Percentiles rank a stretch among this genome's conserved stretches.
Conservation (phyloP, 768 basidiomycete genomes). For the Pholiota conissans region DNA sequence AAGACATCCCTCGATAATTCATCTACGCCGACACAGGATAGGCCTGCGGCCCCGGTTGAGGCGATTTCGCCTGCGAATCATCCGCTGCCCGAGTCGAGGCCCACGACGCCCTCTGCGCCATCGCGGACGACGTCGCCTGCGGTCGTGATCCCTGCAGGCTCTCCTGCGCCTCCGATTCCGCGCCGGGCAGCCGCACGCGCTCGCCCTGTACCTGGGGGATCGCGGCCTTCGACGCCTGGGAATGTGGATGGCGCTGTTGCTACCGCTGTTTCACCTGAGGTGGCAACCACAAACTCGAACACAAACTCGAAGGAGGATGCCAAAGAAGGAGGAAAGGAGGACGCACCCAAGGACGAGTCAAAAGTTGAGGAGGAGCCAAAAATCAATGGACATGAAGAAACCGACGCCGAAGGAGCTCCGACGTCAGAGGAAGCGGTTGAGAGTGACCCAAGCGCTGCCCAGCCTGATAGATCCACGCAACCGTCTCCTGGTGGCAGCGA, state of each 20-base stretch:
- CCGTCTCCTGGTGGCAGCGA: slow-evolving; percentile 10
- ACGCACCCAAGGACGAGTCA: background rate
- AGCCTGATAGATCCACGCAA: background rate
- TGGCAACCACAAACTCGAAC: no score
- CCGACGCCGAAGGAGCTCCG: background rate
- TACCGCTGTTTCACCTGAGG: background rate
- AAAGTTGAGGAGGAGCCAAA: background rate
- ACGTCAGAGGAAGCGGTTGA: slow-evolving; percentile 1
- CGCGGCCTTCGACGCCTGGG: slow-evolving; percentile 29
- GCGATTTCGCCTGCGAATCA: slow-evolving; percentile 33
- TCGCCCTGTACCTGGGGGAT: slow-evolving; percentile 28
- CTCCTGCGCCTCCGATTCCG: slow-evolving; percentile 57
- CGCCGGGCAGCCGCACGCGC: slow-evolving; percentile 62
- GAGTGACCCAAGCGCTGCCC: background rate
- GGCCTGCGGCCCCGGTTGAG: slow-evolving; percentile 9
- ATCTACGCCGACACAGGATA: slow-evolving; percentile 6
- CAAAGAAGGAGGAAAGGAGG: background rate
- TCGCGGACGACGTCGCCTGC: slow-evolving; percentile 38
- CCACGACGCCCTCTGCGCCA: slow-evolving; percentile 35
- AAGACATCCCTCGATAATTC: background rate
- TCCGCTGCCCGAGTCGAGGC: slow-evolving; percentile 45
- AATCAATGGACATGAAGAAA: background rate
- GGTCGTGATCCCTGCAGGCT: slow-evolving; percentile 18
- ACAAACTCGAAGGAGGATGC: background rate
- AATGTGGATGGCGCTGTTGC: slow-evolving; percentile 8